phyloP scores from a whole-genome alignment of 371 early-diverging fungal species.

The Nematocida parisii region DNA sequence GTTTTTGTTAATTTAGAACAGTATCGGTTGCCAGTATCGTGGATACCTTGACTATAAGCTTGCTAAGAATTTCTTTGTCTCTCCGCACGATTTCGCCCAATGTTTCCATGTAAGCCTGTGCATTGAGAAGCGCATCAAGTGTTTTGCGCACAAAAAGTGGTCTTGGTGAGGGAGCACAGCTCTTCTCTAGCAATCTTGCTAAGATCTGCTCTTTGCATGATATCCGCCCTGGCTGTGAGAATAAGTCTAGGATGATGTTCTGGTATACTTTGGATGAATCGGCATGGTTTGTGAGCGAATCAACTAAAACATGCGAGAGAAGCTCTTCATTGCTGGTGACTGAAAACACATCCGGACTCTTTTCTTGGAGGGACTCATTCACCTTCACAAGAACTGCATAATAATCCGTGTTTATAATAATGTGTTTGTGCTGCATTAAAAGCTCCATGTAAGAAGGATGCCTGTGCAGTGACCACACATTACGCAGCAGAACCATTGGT shows the following conservation, averaged over 20 bases:
- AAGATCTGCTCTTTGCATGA: conserved; percentile 41
- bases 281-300: conserved; percentile 32
- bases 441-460: conserved; percentile 30
- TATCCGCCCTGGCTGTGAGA: conserved; percentile 13
- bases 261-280: conserved; percentile 38
- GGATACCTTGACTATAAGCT: conserved; percentile 47
- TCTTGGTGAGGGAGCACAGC: conserved; percentile 36
- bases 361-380: conserved; percentile 3
- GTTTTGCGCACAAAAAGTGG: conserved; percentile 39
- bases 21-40: conserved; percentile 34
- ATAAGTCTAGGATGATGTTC: conserved; percentile 30
- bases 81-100: conserved; percentile 37
- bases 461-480: conserved; percentile 46
- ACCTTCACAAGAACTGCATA: conserved; percentile 18
- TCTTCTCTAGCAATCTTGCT: conserved; percentile 44
- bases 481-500: conserved; percentile 32
- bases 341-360: neutral
- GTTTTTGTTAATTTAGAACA: neutral
- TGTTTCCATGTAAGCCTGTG: conserved; percentile 23
- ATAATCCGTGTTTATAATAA: conserved; percentile 24
- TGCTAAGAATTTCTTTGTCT: conserved; percentile 42
- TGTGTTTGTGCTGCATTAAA: conserved; percentile 26
- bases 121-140: conserved; percentile 33
- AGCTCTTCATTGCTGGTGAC: conserved; percentile 22
- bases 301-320: conserved; percentile 47